phyloP scores from a whole-genome alignment of 192 early-diverging fungal genomes.

The Coemansia sp. region DNA sequence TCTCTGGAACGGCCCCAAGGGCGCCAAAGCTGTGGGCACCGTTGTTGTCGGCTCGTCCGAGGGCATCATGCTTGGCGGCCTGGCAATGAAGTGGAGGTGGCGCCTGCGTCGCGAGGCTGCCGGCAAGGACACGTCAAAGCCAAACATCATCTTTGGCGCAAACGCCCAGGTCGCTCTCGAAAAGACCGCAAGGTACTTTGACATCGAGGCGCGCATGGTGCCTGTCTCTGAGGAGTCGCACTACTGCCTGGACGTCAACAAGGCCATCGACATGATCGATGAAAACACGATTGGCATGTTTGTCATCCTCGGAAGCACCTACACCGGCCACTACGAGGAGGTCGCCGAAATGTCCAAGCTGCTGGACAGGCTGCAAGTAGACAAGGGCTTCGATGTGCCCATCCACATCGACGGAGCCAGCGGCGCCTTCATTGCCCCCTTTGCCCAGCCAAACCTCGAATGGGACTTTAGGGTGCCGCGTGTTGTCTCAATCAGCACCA shows the following conservation, averaged over 20 bases:
- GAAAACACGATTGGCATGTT: constrained; percentile 85
- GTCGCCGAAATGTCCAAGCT: constrained; percentile 62
- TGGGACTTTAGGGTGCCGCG: constrained; percentile 71
- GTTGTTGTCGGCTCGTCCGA: constrained; percentile 79
- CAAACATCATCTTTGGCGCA: constrained; percentile 76
- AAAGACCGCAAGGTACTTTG: constrained; percentile 74
- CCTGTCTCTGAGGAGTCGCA: constrained; percentile 57
- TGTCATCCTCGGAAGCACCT: constrained; percentile 76
- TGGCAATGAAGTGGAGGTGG: constrained; percentile 83
- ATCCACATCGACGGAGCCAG: constrained; percentile 87
- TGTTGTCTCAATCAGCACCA: constrained; percentile 78
- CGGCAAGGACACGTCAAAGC: constrained; percentile 66
- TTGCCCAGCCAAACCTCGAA: constrained; percentile 68
- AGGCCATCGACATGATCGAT: constrained; percentile 68
- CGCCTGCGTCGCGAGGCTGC: constrained; percentile 57
- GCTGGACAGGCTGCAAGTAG: constrained; percentile 60
- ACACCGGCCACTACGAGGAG: constrained; percentile 84
- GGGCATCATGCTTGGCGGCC: constrained; percentile 71
- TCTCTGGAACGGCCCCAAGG: constrained; percentile 60
- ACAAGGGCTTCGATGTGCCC: constrained; percentile 67
- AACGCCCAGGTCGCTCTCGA: constrained; percentile 76
- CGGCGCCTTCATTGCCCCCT: constrained; percentile 86
- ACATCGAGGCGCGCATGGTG: constrained; percentile 69
- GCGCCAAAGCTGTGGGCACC: constrained; percentile 59
- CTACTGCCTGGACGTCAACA: constrained; percentile 61